Evolutionary conservation across 2,329 filamentous ascomycete species (phyloP).

Genomic region (Didymella segeticola): DNA sequence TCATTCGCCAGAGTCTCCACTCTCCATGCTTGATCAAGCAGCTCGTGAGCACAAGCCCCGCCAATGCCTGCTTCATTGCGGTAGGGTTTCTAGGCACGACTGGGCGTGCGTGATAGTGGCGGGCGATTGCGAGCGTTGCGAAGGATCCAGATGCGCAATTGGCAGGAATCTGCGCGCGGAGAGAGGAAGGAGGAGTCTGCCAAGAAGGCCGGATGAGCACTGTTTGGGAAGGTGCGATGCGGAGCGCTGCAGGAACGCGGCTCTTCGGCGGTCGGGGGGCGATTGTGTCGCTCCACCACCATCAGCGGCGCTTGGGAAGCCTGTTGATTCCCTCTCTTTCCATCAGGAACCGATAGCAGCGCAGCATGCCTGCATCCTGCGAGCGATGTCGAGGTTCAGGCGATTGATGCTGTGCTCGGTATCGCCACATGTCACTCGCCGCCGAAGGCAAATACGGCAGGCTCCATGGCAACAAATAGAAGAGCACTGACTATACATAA

Average conservation of each 20-base stretch:
- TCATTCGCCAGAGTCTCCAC: constrained; percentile 14
- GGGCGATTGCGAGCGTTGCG: constrained; percentile 7
- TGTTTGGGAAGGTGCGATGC: constrained; percentile 16
- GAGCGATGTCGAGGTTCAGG: background rate
- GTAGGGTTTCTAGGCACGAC: constrained; percentile 21
- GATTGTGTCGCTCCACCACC: constrained; percentile 11
- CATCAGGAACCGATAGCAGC: background rate
- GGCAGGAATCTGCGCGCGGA: constrained; percentile 9
- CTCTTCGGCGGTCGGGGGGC: constrained; percentile 3
- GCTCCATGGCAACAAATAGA: background rate
- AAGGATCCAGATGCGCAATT: constrained; percentile 1
- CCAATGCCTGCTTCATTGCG: constrained; percentile 19
- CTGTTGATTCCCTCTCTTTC: background rate
- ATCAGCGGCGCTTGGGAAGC: constrained; percentile 2
- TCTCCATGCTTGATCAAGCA: constrained; percentile 12
- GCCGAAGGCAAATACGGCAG: background rate
- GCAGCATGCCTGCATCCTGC: background rate
- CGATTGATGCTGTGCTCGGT: background rate
- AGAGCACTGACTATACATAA: background rate
- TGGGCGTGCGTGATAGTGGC: constrained; percentile 25
- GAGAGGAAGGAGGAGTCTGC: constrained; percentile 10
- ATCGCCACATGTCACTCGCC: background rate
- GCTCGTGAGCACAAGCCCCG: constrained; percentile 18
- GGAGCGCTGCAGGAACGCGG: constrained; percentile 16
- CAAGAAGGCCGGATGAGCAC: constrained; percentile 7